phyloP scores from a whole-genome alignment of 2,329 filamentous ascomycete species.

The Bipolaris cookei region DNA sequence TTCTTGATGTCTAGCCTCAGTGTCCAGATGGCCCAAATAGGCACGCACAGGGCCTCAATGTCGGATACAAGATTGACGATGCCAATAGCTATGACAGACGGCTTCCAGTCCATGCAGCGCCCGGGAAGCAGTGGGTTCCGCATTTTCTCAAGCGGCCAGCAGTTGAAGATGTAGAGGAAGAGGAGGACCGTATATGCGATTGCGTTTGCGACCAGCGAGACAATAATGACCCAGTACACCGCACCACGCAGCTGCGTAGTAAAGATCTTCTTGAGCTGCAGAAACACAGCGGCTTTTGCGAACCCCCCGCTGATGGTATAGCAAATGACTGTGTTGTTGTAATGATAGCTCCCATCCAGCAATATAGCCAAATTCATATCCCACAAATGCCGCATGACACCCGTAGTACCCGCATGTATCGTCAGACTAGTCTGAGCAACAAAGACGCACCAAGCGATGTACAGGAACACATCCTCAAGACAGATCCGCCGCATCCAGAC shows the following conservation, averaged over 20 bases:
- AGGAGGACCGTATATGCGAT: slow-evolving; percentile 16
- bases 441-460: slow-evolving; percentile 13
- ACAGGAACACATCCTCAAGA: slow-evolving; percentile 16
- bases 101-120: slow-evolving; percentile 14
- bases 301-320: slow-evolving; percentile 6
- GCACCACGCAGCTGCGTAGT: slow-evolving; percentile 7
- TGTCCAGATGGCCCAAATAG: slow-evolving; percentile 18
- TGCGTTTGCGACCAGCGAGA: slow-evolving; percentile 10
- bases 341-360: not conserved
- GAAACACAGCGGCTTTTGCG: slow-evolving; percentile 11
- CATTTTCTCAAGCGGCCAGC: slow-evolving; percentile 18
- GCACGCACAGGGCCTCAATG: slow-evolving; percentile 24
- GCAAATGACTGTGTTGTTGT: not conserved
- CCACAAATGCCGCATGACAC: slow-evolving; percentile 12
- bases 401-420: not conserved
- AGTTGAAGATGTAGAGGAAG: slow-evolving; percentile 22
- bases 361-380: slow-evolving; percentile 2
- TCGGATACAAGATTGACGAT: slow-evolving; percentile 18
- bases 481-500: slow-evolving; percentile 1
- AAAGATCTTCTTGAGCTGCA: slow-evolving; percentile 21
- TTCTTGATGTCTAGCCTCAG: slow-evolving; percentile 15
- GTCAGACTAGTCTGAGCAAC: slow-evolving; percentile 11
- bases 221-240: slow-evolving; percentile 18
- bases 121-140: slow-evolving; percentile 11
- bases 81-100: slow-evolving; percentile 16